Evolutionary conservation across 2,329 filamentous ascomycete genomes (phyloP).

Genomic region (Camillea tinctor): DNA sequence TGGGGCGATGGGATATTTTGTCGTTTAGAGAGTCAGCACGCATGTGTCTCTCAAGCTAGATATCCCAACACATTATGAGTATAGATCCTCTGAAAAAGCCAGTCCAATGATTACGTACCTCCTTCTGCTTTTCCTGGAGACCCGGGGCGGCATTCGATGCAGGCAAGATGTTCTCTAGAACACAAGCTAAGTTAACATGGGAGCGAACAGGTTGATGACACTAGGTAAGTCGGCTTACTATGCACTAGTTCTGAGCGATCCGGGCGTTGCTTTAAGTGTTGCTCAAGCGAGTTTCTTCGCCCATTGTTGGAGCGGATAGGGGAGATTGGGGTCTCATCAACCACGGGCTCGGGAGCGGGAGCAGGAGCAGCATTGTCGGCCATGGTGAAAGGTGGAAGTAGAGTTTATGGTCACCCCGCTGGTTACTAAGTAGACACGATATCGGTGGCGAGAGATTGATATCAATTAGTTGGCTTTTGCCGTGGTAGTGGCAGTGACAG

Average conservation of each 20-base stretch:
- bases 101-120: conserved; percentile 44
- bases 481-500: background rate
- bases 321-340: conserved; percentile 60
- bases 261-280: conserved; percentile 70
- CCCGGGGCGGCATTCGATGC: conserved; percentile 74
- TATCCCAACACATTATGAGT: background rate
- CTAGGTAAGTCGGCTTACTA: conserved; percentile 49
- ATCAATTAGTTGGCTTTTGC: background rate
- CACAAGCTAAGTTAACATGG: background rate
- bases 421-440: background rate
- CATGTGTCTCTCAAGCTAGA: conserved; percentile 78
- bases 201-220: too few relatives aligned
- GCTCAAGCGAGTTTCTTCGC: conserved; percentile 69
- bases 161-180: conserved; percentile 80
- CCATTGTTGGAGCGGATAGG: conserved; percentile 47
- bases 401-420: background rate
- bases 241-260: conserved; percentile 76
- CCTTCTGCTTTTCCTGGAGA: conserved; percentile 75
- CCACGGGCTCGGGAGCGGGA: conserved; percentile 15
- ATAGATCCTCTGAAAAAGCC: background rate
- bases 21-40: conserved; percentile 82
- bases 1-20: conserved; percentile 75
- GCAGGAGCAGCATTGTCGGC: conserved; percentile 28
- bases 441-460: background rate
- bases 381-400: conserved; percentile 27